phyloP scores from a whole-genome alignment of 1,284 basidiomycete genomes.

The Sanghuangporus baumii region DNA sequence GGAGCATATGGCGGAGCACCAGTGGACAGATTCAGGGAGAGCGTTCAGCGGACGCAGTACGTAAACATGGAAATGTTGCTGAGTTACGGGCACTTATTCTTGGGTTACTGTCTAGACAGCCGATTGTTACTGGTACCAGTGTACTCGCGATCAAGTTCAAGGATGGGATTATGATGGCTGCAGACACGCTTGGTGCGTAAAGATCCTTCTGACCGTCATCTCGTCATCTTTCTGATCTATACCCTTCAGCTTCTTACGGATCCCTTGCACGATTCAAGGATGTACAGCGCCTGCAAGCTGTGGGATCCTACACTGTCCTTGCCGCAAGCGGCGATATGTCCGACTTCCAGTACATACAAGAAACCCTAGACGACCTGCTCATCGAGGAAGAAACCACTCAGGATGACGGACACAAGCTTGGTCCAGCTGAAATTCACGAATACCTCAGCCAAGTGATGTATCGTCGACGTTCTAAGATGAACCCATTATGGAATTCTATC shows the following conservation, averaged over 20 bases:
- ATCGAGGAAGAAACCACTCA: constrained; percentile 77
- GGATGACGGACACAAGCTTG: constrained; percentile 81
- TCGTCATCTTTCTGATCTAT: constrained; percentile 17
- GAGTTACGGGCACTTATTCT: neutral
- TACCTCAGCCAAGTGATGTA: constrained; percentile 94
- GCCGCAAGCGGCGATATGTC: constrained; percentile 97
- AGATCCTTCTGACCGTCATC: neutral
- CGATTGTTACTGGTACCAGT: constrained; percentile 95
- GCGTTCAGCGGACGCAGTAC: constrained; percentile 74
- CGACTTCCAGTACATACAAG: constrained; percentile 94
- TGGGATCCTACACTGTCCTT: constrained; percentile 82
- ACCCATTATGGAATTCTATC: constrained; percentile 95
- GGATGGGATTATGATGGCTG: constrained; percentile 98
- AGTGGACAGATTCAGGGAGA: constrained; percentile 54
- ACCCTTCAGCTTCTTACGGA: constrained; percentile 82
- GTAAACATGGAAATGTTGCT: constrained; percentile 23
- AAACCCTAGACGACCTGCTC: constrained; percentile 65
- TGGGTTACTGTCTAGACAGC: constrained; percentile 53
- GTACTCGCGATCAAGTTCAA: constrained; percentile 93
- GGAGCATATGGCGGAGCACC: constrained; percentile 40
- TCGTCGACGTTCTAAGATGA: constrained; percentile 77
- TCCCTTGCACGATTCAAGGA: constrained; percentile 97
- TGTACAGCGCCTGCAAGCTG: constrained; percentile 79
- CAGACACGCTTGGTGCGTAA: constrained; percentile 84
- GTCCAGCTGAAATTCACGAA: constrained; percentile 90